A percentile compares a stretch with the other conserved stretches of the same genome.
Conservation (phyloP, 306 rosid species). For the Cicer bijugum region DNA sequence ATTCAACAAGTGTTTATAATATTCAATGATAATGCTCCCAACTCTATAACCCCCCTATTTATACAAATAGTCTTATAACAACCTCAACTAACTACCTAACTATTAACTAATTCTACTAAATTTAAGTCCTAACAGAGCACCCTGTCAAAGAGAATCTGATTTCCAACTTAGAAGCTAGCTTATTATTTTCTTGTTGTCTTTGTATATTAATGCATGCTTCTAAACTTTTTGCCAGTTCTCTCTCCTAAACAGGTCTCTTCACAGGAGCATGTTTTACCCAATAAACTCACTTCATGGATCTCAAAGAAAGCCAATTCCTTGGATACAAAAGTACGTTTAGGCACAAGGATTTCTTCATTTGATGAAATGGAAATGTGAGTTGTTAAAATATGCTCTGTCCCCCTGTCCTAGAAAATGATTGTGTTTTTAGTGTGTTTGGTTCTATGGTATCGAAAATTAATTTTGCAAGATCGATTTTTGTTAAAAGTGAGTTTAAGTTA, state of each 20-base stretch:
- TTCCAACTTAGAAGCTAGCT: slow-evolving; percentile 21
- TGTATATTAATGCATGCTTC: slow-evolving; percentile 51
- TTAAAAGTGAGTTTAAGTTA: too few relatives aligned
- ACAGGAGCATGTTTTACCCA: slow-evolving; percentile 77
- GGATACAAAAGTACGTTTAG: slow-evolving; percentile 59
- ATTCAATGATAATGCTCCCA: too few relatives aligned
- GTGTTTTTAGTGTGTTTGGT: slow-evolving; percentile 1
- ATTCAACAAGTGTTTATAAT: too few relatives aligned
- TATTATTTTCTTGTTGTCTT: not conserved
- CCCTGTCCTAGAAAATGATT: slow-evolving; percentile 22
- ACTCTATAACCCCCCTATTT: too few relatives aligned
- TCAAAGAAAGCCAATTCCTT: slow-evolving; percentile 53
- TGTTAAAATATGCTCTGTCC: slow-evolving; percentile 12
- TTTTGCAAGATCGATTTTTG: too few relatives aligned
- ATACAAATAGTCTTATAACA: too few relatives aligned
- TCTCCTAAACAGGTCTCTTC: slow-evolving; percentile 83
- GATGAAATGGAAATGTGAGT: slow-evolving; percentile 75
- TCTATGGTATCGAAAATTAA: too few relatives aligned
- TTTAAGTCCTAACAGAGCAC: not conserved
- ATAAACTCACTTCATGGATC: slow-evolving; percentile 57
- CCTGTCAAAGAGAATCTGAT: slow-evolving; percentile 18
- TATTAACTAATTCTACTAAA: too few relatives aligned
- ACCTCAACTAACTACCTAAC: too few relatives aligned
- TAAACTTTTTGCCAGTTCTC: slow-evolving; percentile 78
- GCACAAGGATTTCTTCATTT: slow-evolving; percentile 76